Percentiles rank a stretch among this genome's conserved stretches.
phyloP scores from a whole-genome alignment of 2,329 filamentous ascomycete genomes.

The Verruconis gallopava region DNA sequence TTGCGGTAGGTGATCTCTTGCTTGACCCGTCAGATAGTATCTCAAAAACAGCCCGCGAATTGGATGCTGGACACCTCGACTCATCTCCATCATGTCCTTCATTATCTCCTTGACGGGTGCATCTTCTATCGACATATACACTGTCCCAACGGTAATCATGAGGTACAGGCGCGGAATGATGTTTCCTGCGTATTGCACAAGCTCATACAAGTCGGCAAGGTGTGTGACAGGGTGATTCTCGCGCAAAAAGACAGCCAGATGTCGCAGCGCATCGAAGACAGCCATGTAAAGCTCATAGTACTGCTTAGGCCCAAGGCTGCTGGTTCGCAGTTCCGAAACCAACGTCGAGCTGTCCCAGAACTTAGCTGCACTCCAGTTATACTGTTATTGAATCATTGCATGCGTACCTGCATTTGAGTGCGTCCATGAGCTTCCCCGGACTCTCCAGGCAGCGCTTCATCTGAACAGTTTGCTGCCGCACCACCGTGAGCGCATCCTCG shows the following conservation, averaged over 20 bases:
- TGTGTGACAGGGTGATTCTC: conserved; percentile 97
- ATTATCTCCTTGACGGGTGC: conserved; percentile 98
- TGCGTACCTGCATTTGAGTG: conserved; percentile 92
- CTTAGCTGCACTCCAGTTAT: conserved; percentile 14
- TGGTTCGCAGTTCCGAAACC: conserved; percentile 95
- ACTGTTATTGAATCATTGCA: background rate
- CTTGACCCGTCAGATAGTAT: conserved; percentile 93
- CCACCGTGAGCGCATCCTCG: conserved; percentile 90
- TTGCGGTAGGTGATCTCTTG: conserved; percentile 72
- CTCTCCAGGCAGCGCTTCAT: conserved; percentile 98
- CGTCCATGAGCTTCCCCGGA: conserved; percentile 98
- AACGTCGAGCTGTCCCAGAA: conserved; percentile 85
- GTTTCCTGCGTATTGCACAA: conserved; percentile 96
- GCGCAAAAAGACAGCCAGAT: conserved; percentile 89
- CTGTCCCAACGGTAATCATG: conserved; percentile 98
- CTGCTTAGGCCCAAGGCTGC: conserved; percentile 94
- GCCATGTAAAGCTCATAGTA: conserved; percentile 99
- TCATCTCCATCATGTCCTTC: conserved; percentile 99
- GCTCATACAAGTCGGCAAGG: conserved; percentile 92
- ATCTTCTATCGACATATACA: conserved; percentile 97
- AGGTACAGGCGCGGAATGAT: conserved; percentile 93
- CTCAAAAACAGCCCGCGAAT: conserved; percentile 88
- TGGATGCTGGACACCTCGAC: conserved; percentile 89
- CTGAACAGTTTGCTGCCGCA: conserved; percentile 89
- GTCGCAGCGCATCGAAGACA: conserved; percentile 92